Evolutionary conservation across 352 stramenopile species (phyloP).

Genomic region (Phytopythium ostracodes): DNA sequence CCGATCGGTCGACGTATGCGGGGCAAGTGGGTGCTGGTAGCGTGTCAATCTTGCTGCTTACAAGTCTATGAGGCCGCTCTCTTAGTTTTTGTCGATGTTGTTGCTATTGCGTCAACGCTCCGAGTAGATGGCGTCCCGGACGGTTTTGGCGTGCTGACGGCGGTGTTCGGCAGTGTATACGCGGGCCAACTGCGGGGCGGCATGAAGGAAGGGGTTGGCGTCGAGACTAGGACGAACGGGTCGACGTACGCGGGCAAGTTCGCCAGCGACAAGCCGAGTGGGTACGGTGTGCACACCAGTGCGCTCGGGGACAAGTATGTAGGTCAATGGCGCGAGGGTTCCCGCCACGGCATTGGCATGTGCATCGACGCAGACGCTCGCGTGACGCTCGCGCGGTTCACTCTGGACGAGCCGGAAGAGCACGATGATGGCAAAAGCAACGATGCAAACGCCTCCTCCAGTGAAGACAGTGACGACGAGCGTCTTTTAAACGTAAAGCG

Average conservation of each 20-base stretch:
- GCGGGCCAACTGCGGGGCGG: constrained; percentile 28
- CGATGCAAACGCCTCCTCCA: too few species aligned
- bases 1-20: constrained; percentile 25
- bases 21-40: constrained; percentile 25
- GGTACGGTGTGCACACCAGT: constrained; percentile 42
- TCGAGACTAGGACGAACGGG: constrained; percentile 35
- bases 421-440: constrained; percentile 3
- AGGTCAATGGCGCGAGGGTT: constrained; percentile 33
- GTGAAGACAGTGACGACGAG: constrained; percentile 10
- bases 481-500: constrained; percentile 22
- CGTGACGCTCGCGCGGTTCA: constrained; percentile 21
- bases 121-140: constrained; percentile 25
- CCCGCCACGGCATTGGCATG: constrained; percentile 37
- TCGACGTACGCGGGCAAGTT: constrained; percentile 39
- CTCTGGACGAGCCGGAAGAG: constrained; percentile 16
- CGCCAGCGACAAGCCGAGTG: constrained; percentile 13
- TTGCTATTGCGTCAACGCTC: not conserved
- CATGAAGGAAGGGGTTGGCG: constrained; percentile 36
- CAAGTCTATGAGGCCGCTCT: too few species aligned
- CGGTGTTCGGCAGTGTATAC: constrained; percentile 31
- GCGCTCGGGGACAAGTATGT: constrained; percentile 38
- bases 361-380: constrained; percentile 27
- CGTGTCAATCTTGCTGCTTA: not conserved
- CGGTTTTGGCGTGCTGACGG: constrained; percentile 33
- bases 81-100: not conserved